These are phyloP conservation scores for Monilinia laxa DNA, from an alignment of 2,329 filamentous ascomycete genomes.

Conservation along the genomic window DNA sequence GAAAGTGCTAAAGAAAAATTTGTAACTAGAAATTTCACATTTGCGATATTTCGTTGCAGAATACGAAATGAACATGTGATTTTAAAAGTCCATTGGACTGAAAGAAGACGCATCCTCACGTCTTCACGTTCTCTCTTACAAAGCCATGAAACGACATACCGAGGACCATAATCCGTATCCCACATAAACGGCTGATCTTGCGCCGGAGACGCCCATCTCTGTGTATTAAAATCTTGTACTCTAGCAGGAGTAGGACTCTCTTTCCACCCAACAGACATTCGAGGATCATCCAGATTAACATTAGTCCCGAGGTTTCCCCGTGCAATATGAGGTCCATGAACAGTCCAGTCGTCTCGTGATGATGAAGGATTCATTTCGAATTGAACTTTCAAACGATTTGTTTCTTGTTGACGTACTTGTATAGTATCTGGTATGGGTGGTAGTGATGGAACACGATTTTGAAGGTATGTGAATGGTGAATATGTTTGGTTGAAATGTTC, in stretches of 20 bases:
- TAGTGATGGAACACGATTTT: background rate
- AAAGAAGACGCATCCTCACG: background rate
- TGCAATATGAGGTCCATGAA: background rate
- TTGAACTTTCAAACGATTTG: background rate
- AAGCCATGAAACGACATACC: background rate
- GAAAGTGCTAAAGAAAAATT: background rate
- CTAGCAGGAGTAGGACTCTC: background rate
- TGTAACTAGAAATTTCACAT: background rate
- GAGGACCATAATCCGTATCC: background rate
- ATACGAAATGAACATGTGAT: background rate
- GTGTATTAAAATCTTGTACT: background rate
- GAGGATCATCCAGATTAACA: conserved; percentile 6
- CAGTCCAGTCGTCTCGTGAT: background rate
- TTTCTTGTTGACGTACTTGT: background rate
- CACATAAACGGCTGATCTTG: conserved; percentile 1
- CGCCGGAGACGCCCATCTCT: background rate
- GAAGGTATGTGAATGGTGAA: background rate
- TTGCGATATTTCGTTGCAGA: background rate
- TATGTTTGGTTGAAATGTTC: background rate
- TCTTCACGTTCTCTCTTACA: background rate
- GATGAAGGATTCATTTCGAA: background rate
- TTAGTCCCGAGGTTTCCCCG: background rate
- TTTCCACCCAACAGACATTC: conserved; percentile 13
- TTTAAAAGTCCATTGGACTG: background rate
- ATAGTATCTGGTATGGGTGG: background rate